Percentiles rank a stretch among this genome's conserved stretches.
Conservation (phyloP, 768 basidiomycete genomes). For the Clitopilus hobsonii region DNA sequence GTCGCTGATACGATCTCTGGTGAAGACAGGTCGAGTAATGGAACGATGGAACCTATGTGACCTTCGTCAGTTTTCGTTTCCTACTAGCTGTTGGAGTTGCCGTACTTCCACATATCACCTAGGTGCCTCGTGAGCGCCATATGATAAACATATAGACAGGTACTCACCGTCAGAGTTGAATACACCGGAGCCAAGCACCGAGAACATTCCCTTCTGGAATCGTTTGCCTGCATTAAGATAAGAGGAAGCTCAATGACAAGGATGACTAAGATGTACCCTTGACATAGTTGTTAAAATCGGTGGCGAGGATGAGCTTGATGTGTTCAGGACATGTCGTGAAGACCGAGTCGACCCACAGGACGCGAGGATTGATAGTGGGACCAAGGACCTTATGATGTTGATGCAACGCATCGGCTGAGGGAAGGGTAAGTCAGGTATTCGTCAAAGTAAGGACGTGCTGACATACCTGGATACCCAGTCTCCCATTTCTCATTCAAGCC, state of each 20-base stretch:
- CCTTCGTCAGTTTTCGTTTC: not conserved
- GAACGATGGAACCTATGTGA: conserved; percentile 52
- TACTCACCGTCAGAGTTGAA: conserved; percentile 62
- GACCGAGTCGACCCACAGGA: conserved; percentile 40
- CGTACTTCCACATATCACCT: conserved; percentile 48
- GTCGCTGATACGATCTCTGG: conserved; percentile 52
- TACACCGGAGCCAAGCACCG: conserved; percentile 58
- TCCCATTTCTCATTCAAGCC: conserved; percentile 30
- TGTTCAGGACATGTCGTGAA: conserved; percentile 50
- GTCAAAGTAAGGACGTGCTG: not conserved
- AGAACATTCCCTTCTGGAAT: conserved; percentile 38
- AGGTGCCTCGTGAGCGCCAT: not conserved
- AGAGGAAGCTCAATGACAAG: not conserved
- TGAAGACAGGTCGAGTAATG: conserved; percentile 63
- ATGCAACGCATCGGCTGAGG: conserved; percentile 37
- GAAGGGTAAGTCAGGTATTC: not conserved
- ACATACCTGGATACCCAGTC: conserved; percentile 47
- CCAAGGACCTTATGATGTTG: conserved; percentile 31
- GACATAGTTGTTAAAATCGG: conserved; percentile 54
- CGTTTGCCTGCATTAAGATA: conserved; percentile 26
- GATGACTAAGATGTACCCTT: conserved; percentile 35
- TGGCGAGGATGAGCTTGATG: conserved; percentile 52
- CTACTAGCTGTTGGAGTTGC: conserved; percentile 1
- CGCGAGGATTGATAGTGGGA: conserved; percentile 37
- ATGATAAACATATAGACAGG: not conserved